Evolutionary conservation across 2,329 filamentous ascomycete species (phyloP), one percentile per base, ranked within the genome.

Genomic region (Hymenoscyphus infarciens): DNA sequence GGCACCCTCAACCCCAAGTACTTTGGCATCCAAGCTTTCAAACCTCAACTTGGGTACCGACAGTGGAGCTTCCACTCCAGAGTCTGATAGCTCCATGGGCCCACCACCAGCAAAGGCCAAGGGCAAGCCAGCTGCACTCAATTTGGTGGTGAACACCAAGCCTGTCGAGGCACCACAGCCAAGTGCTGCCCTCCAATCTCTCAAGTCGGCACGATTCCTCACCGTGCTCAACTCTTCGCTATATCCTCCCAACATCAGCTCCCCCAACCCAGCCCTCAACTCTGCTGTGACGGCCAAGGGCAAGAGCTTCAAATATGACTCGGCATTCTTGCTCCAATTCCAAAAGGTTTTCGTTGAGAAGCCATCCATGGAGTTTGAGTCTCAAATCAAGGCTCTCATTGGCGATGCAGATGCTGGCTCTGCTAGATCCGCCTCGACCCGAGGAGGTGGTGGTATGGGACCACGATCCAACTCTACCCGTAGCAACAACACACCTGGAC

Each of bases 311-410:
- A 93, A 96, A 76, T 99, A 99, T 77, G 92, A 98, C 78, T 91
- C 93, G 72, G 88, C 89, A 71, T 99, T 99, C 82, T 81, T 99
- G 78, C 83, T 99, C 33, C 95, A 99, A 75, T 99, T 99, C 83
- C 91, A 97, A 79, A 86, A 86, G 71, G 92, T 97, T 22, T 99
- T 97, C 79, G 96, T 92, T 66, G 95, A 99, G 81, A 96, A 97
- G 79, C 95, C 95, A 15, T 96, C 92, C 0, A 77, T 93, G 53
- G 94, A 98, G 74, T 99, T 97, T 86, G 90, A 96, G 74, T 83
- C 88, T 68, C 93, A 95, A 73, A 87, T 99, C 83, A 94, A 83
- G 88, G 90, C 78, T 82, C 89, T 80, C 76, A 87, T 99, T 68
- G 94, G 94, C 63, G 93, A 97, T 68, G 81, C 81, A 42, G 87